These are phyloP conservation scores for Entomophthora muscae DNA, from an alignment of 371 early-diverging fungal species.

Conservation along the genomic window DNA sequence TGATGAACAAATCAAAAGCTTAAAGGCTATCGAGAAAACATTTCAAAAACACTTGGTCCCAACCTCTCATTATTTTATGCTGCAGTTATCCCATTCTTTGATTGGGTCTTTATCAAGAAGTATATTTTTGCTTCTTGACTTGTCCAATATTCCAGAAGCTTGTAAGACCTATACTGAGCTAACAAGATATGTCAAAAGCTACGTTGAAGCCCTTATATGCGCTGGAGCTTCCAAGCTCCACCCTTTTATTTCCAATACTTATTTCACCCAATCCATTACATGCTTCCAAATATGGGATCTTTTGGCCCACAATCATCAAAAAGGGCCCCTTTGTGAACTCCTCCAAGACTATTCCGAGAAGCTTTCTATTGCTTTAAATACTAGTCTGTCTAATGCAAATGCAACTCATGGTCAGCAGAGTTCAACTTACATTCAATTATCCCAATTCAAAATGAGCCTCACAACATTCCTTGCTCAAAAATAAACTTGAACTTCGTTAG, in stretches of 20 bases:
- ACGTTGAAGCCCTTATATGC: neutral
- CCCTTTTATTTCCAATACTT: neutral
- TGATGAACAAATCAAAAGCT: neutral
- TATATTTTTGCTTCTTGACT: neutral
- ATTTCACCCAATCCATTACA: neutral
- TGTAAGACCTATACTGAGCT: neutral
- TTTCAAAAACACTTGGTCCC: neutral
- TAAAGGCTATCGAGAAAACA: neutral
- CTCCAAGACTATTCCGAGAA: neutral
- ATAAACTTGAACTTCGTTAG: too few species aligned
- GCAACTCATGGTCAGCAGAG: neutral
- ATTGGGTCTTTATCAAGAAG: neutral
- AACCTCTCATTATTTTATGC: neutral
- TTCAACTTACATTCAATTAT: neutral
- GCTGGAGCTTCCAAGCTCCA: neutral
- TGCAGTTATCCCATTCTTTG: neutral
- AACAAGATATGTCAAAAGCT: neutral
- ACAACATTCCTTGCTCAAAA: neutral
- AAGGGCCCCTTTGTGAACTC: neutral
- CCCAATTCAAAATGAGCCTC: neutral
- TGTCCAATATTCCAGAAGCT: neutral
- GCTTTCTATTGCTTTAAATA: neutral
- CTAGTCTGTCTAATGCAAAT: neutral
- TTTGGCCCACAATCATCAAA: neutral
- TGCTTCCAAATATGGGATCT: neutral